phyloP scores from a whole-genome alignment of 257 asterid genomes.

The Ilex asprella region DNA sequence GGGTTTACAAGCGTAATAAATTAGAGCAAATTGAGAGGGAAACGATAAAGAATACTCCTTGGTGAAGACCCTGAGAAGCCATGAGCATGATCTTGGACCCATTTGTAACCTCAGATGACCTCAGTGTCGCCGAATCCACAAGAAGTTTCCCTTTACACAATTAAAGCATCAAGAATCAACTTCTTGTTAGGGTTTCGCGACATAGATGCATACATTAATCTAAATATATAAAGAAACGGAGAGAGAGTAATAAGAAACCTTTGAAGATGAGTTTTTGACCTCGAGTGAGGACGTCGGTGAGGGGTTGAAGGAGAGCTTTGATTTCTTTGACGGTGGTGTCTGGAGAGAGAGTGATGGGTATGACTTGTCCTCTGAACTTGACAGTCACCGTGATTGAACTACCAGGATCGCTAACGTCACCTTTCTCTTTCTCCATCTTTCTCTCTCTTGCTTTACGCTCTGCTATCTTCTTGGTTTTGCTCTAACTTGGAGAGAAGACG shows the following conservation, averaged over 20 bases:
- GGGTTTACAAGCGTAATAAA: no score
- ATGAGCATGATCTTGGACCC: constrained; percentile 88
- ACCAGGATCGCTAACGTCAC: background rate
- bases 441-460: background rate
- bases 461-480: background rate
- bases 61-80: constrained; percentile 88
- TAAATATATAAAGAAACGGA: background rate
- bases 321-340: constrained; percentile 57
- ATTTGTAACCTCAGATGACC: constrained; percentile 37
- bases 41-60: constrained; percentile 52
- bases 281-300: constrained; percentile 88
- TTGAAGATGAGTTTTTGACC: constrained; percentile 91
- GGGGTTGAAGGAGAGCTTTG: constrained; percentile 56
- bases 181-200: background rate
- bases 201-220: background rate
- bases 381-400: constrained; percentile 31
- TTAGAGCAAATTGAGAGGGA: background rate
- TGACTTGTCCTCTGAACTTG: constrained; percentile 62
- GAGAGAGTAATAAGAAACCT: constrained; percentile 27
- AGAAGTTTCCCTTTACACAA: constrained; percentile 51
- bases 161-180: constrained; percentile 4
- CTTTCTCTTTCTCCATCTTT: background rate
- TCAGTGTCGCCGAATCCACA: constrained; percentile 53
- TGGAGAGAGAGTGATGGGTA: constrained; percentile 49
- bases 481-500: no score